These are phyloP conservation scores for Metschnikowia aberdeeniae DNA, from an alignment of 805 yeast species.

Conservation along the genomic window DNA sequence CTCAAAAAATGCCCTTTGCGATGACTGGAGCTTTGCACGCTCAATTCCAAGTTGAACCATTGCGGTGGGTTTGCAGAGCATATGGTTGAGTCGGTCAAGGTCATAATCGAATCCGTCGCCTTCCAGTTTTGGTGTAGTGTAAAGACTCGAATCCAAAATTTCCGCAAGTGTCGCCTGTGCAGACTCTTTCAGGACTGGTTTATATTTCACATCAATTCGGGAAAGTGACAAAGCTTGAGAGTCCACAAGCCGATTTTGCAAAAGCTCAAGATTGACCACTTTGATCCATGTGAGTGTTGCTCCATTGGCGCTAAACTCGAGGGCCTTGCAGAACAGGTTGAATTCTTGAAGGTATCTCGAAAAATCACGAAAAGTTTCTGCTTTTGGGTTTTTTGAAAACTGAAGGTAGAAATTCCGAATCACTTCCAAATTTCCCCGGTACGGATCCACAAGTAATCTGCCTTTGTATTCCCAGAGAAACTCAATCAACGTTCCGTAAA, in stretches of 20 bases:
- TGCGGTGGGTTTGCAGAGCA: constrained; percentile 36
- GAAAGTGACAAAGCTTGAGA: neutral
- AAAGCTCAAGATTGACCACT: constrained; percentile 6
- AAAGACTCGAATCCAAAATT: neutral
- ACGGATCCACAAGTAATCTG: constrained; percentile 13
- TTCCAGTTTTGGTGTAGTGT: constrained; percentile 4
- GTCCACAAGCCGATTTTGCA: constrained; percentile 1
- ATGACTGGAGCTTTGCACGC: constrained; percentile 36
- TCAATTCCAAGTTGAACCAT: constrained; percentile 37
- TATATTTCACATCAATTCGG: neutral
- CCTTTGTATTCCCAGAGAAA: constrained; percentile 8
- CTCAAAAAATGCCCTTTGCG: constrained; percentile 42
- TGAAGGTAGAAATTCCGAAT: constrained; percentile 4
- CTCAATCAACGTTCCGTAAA: constrained; percentile 8
- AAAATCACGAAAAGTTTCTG: constrained; percentile 3
- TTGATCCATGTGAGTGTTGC: constrained; percentile 10
- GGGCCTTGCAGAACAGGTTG: constrained; percentile 13
- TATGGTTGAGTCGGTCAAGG: constrained; percentile 13
- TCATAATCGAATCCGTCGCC: constrained; percentile 13
- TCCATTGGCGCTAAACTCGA: constrained; percentile 6
- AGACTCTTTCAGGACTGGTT: neutral
- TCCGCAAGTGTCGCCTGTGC: neutral
- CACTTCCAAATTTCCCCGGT: constrained; percentile 9
- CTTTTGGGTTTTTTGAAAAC: neutral
- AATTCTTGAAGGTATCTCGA: constrained; percentile 11